Evolutionary conservation across 2,329 filamentous ascomycete genomes (phyloP), one percentile per base, ranked within the genome.

Genomic region (Hymenotorrendiella dingleyae): DNA sequence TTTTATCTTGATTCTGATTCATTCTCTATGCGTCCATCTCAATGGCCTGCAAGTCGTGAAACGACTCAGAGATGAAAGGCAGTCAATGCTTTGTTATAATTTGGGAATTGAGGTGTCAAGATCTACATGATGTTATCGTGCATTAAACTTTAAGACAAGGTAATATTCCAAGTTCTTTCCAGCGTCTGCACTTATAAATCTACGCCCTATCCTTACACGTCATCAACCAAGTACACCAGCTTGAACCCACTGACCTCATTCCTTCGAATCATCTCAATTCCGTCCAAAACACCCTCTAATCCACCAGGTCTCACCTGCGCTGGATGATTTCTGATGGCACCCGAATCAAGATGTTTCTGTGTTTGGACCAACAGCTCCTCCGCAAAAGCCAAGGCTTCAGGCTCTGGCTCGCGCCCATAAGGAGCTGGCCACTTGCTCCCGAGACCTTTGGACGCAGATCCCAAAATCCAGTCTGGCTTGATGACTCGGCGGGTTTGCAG

Each of bases 381-480:
- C 21, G n/a, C 46, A 32, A 40, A 44, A 11, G 48, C 46, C 19
- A 46, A 36, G 9, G 45, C 38, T 12, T 36, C 16, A 6, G 35
- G 42, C 11, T 52, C 48, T 11, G 47, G 45, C 7, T 28, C 48
- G 17, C 41, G 21, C 14, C 36, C 38, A 23, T 56, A 61, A 7
- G 45, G 52, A 11, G 42, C 53, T n/a, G 48, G 50, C 49, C 52
- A 51, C 7, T 36, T 45, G 29, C 54, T 46, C 3, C 46, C 46
- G 4, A 53, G 17, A 1, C 62, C 62, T 21, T 57, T 49, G 8
- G 62, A 45, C 1, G 48, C 51, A 2, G 51, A 46, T 3, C 44
- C 57, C 19, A 64, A 42, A 3, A 62, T 38, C 53, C 55, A 62
- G 16, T 57, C 36, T 19, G 36, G 10, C 17, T 40, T 40, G 5